phyloP scores from a whole-genome alignment of 257 asterid genomes.

The Solanum lycopersicoides region DNA sequence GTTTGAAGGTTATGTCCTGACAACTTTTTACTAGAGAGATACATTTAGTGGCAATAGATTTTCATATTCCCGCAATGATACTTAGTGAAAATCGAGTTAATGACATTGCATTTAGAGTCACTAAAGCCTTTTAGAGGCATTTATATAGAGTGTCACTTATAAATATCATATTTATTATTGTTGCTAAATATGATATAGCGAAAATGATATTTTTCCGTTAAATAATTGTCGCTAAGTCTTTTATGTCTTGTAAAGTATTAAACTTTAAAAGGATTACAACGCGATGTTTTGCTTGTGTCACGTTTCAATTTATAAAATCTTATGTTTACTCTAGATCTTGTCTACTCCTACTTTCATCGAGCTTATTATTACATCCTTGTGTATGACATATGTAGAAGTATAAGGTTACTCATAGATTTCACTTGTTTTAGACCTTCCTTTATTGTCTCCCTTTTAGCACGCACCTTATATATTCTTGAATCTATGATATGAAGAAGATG shows the following conservation, averaged over 20 bases:
- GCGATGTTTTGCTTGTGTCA: neutral
- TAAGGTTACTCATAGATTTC: neutral
- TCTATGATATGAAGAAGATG: neutral
- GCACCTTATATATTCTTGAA: neutral
- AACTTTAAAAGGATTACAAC: neutral
- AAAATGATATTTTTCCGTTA: too few species aligned
- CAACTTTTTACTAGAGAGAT: neutral
- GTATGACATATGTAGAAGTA: neutral
- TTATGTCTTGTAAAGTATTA: too few species aligned
- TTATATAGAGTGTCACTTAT: neutral
- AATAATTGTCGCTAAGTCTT: neutral
- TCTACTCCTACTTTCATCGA: neutral
- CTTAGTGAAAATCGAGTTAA: neutral
- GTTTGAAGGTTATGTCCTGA: neutral
- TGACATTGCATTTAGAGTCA: neutral
- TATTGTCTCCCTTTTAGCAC: too few species aligned
- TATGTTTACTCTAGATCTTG: neutral
- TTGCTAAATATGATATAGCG: neutral
- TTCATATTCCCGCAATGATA: too few species aligned
- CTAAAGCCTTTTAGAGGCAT: too few species aligned
- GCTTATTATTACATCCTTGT: neutral
- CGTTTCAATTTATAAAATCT: neutral
- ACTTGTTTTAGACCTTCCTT: neutral
- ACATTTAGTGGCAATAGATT: too few species aligned
- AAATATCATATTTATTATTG: neutral